Evolutionary conservation across 768 basidiomycete species (phyloP), one percentile per base, ranked within the genome.

Genomic region (Agrocybe praecox): DNA sequence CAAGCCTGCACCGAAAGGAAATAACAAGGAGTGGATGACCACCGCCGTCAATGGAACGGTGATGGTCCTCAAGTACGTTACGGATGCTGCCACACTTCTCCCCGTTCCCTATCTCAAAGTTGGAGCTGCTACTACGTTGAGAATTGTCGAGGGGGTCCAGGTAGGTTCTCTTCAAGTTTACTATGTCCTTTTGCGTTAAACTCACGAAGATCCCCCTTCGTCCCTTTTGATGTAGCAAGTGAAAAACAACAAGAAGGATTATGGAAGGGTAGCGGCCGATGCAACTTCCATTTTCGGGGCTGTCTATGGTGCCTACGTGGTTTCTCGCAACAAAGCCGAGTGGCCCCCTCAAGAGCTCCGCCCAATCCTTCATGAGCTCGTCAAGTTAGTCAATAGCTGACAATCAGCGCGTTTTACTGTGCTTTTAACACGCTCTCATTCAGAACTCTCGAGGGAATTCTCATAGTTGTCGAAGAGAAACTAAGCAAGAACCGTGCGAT

Each of bases 51-150:
- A 59, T 23, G 55, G 56, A 10, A 53, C 44, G 8, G 32, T 44
- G 6, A 2, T 62, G 14, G 18, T 61, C 15, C 49, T 60, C 18
- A 46, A 18, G 1, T 4, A 59, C 7, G 60, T 68, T 19, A 36
- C 48, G 14, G 54, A 62, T 15, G 63, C 62, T 10, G 57, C 62
- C 1, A n/a, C 36, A 12, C 18, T 61, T 7, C 60, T 62, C 0
- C 63, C 65, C 2, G 23, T 66, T 10, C 67, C 67, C 1, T 66
- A 61, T 47, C 49, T 68, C 7, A 56, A 56, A 21, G 49, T 55
- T 22, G 67, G 64, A 2, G 67, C 63, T 14, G 60, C 53, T 2
- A 42, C 53, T 1, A 54, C 62, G 2, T 15, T 65, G 1, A 52
- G n/a, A 21, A 52, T 68, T 33, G 46, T 63, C 12, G 53, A 61